These are phyloP conservation scores for Vanderwaltozyma yarrowii DNA, from an alignment of 805 yeast genomes.

Conservation along the genomic window DNA sequence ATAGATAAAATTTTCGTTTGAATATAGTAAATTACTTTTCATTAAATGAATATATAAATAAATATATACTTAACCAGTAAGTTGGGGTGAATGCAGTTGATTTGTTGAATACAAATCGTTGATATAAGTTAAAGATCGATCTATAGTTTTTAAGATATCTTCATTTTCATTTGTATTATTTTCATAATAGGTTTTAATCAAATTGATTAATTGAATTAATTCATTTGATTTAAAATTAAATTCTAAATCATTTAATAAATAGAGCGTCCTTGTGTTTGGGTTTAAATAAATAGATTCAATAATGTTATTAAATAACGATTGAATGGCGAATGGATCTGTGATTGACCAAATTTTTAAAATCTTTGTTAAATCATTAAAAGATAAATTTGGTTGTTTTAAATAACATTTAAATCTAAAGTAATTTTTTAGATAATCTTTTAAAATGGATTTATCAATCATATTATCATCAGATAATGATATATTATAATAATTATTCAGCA, in stretches of 20 bases:
- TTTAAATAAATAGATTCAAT: slow-evolving; percentile 24
- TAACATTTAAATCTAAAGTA: slow-evolving; percentile 21
- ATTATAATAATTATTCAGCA: not conserved
- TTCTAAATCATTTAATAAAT: slow-evolving; percentile 11
- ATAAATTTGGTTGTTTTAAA: slow-evolving; percentile 14
- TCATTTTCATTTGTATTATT: not conserved
- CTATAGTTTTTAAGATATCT: not conserved
- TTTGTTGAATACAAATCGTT: not conserved
- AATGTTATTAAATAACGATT: slow-evolving; percentile 23
- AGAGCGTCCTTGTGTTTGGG: slow-evolving; percentile 10
- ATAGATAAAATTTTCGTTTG: too few species aligned
- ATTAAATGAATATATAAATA: too few species aligned
- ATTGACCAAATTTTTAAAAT: slow-evolving; percentile 18
- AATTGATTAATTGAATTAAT: slow-evolving; percentile 6
- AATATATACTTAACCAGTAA: not conserved
- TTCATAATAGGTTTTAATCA: not conserved
- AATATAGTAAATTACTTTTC: too few species aligned
- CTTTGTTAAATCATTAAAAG: slow-evolving; percentile 10
- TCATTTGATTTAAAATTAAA: slow-evolving; percentile 13
- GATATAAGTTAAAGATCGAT: slow-evolving; percentile 1
- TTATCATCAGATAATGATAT: not conserved
- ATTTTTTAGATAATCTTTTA: slow-evolving; percentile 13
- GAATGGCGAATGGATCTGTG: slow-evolving; percentile 13
- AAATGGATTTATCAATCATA: not conserved
- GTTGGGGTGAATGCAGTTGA: not conserved